Evolutionary conservation across 805 yeast species (phyloP).

Genomic region (Kuraishia piskuri): DNA sequence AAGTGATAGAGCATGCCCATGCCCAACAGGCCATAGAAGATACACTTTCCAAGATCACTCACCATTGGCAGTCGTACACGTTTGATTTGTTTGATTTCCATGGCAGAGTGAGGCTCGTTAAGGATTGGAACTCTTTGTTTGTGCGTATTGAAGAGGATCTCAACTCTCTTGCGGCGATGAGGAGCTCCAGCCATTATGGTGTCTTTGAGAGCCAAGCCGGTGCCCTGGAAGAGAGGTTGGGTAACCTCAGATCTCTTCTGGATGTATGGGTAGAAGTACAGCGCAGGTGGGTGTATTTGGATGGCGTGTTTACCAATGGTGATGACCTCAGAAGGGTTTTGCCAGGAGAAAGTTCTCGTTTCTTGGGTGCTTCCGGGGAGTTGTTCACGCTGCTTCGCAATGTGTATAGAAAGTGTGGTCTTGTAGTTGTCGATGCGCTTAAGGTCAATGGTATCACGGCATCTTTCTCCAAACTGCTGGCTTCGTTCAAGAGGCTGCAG

Average conservation of each 20-base stretch:
- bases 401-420: constrained; percentile 30
- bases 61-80: constrained; percentile 43
- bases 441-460: constrained; percentile 37
- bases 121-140: constrained; percentile 59
- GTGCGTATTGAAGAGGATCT: constrained; percentile 53
- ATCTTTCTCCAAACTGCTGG: constrained; percentile 40
- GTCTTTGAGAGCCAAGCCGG: constrained; percentile 51
- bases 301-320: constrained; percentile 62
- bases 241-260: constrained; percentile 38
- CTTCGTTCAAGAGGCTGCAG: constrained; percentile 48
- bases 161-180: constrained; percentile 59
- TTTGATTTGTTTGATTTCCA: constrained; percentile 49
- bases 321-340: constrained; percentile 52
- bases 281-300: constrained; percentile 79
- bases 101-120: constrained; percentile 45
- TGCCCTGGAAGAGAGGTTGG: constrained; percentile 50
- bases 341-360: constrained; percentile 64
- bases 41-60: constrained; percentile 39
- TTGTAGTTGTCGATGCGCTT: constrained; percentile 47
- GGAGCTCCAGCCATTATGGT: constrained; percentile 50
- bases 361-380: constrained; percentile 54
- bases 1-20: constrained; percentile 53
- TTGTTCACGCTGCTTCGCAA: constrained; percentile 42
- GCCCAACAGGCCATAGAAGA: constrained; percentile 64
- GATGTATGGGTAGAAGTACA: constrained; percentile 80